phyloP scores from a whole-genome alignment of 495 filamentous ascomycete genomes.

The Penicillium maclennaniae region DNA sequence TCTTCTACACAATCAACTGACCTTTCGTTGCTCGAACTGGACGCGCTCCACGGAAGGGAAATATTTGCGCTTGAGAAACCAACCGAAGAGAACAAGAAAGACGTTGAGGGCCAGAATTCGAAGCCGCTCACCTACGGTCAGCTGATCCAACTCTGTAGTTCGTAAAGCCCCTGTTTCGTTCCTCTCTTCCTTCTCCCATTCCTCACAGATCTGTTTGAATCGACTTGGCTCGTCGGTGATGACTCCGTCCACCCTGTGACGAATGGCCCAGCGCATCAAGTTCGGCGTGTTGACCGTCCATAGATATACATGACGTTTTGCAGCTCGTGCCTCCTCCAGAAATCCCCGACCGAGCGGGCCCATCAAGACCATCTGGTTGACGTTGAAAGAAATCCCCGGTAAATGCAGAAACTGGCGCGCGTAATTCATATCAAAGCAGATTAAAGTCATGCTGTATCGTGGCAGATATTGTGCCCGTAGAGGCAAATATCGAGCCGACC shows the following conservation, averaged over 20 bases:
- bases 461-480: conserved; percentile 59
- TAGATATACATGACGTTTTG: conserved; percentile 57
- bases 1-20: background rate
- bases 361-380: conserved; percentile 62
- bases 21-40: conserved; percentile 14
- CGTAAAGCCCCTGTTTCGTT: background rate
- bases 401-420: conserved; percentile 63
- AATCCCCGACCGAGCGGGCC: conserved; percentile 61
- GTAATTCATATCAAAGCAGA: conserved; percentile 66
- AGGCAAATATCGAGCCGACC: conserved; percentile 67
- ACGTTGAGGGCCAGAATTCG: conserved; percentile 9
- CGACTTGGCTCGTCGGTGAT: conserved; percentile 54
- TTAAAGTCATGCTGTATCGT: conserved; percentile 62
- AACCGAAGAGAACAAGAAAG: conserved; percentile 22
- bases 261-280: conserved; percentile 71
- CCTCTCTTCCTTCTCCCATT: conserved; percentile 17
- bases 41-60: conserved; percentile 12
- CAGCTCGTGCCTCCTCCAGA: conserved; percentile 51
- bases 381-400: conserved; percentile 66
- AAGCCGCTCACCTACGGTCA: conserved; percentile 14
- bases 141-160: conserved; percentile 10
- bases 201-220: conserved; percentile 11
- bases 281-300: conserved; percentile 83
- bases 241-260: conserved; percentile 49
- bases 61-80: conserved; percentile 20